phyloP scores from a whole-genome alignment of 441 rosid species.

The Pelargonium cotyledonis region DNA sequence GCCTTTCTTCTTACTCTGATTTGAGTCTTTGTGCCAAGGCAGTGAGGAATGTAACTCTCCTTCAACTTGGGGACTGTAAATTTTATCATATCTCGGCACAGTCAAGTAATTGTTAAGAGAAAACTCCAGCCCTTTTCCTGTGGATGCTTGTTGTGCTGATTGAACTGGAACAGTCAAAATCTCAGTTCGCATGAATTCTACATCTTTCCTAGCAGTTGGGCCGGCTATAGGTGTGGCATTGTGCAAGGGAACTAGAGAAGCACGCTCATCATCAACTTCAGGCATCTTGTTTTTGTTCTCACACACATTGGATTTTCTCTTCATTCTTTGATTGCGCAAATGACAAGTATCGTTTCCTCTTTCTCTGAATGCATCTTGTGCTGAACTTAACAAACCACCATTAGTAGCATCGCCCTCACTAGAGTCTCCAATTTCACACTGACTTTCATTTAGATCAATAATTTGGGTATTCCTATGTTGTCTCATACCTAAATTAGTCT shows the following conservation, averaged over 20 bases:
- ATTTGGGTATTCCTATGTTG: conserved; percentile 37
- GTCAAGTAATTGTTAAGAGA: conserved; percentile 39
- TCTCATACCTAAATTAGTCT: conserved; percentile 37
- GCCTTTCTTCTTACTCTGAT: conserved; percentile 32
- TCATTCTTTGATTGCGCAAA: conserved; percentile 32
- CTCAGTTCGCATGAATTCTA: conserved; percentile 22
- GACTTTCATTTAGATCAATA: conserved; percentile 35
- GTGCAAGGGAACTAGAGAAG: conserved; percentile 29
- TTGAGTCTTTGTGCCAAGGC: conserved; percentile 29
- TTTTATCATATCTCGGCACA: conserved; percentile 33
- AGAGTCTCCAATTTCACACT: conserved; percentile 27
- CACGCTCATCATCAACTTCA: conserved; percentile 30
- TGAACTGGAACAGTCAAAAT: conserved; percentile 27
- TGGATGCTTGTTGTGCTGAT: conserved; percentile 28
- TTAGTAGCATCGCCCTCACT: conserved; percentile 20
- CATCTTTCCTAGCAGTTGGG: conserved; percentile 26
- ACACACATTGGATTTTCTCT: conserved; percentile 31
- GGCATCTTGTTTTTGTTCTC: conserved; percentile 50
- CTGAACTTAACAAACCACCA: conserved; percentile 24
- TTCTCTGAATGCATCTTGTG: conserved; percentile 24
- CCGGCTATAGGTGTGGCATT: conserved; percentile 31
- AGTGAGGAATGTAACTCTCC: conserved; percentile 24
- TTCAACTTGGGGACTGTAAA: conserved; percentile 27
- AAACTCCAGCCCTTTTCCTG: conserved; percentile 33
- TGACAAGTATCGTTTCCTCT: conserved; percentile 35